Conservation (phyloP, 495 filamentous ascomycete species). For the Neurospora cerealis region DNA sequence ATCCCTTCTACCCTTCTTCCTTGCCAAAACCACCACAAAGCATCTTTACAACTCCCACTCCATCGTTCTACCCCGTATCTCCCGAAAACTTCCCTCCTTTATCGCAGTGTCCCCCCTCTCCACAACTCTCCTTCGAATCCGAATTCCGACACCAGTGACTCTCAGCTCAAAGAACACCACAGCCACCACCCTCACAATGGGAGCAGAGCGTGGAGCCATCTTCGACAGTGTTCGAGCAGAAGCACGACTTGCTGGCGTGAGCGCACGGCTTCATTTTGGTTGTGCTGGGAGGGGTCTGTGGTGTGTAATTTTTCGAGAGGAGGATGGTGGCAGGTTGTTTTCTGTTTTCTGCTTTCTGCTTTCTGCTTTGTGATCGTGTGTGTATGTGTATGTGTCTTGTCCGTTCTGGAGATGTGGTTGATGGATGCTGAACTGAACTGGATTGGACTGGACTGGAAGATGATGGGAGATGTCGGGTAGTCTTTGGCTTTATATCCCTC, state of each 20-base stretch:
- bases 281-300: background rate
- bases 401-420: background rate
- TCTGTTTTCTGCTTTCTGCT: background rate
- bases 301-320: background rate
- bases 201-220: background rate
- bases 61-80: background rate
- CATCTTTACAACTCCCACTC: background rate
- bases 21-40: background rate
- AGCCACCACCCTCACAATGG: background rate
- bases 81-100: background rate
- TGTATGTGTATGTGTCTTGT: background rate
- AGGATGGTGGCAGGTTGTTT: background rate
- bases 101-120: background rate
- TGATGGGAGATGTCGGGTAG: background rate
- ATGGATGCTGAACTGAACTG: background rate
- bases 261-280: background rate
- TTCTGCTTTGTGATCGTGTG: background rate
- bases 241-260: background rate
- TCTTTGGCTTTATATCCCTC: background rate
- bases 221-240: background rate
- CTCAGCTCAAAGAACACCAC: background rate
- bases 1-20: background rate
- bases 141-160: background rate
- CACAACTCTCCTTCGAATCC: background rate
- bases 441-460: background rate